Percentiles rank a stretch among this genome's conserved stretches.
Conservation (phyloP, 1,139 yeast species). For the Suhomyces anneliseae region DNA sequence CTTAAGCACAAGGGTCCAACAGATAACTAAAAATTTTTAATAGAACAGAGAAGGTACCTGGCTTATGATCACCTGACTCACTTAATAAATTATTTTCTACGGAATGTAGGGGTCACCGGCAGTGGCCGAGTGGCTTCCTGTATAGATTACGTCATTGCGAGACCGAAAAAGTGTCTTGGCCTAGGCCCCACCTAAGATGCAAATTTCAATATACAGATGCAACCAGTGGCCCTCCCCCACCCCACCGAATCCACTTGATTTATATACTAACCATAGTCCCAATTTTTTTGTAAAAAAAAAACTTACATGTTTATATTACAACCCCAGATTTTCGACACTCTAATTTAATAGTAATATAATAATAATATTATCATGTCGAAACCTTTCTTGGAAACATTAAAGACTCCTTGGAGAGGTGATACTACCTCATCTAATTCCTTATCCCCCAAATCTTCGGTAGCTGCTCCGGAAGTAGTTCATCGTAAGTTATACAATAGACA, state of each 20-base stretch:
- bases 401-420: conserved; percentile 1
- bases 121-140: background rate
- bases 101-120: background rate
- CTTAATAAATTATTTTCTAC: too few species aligned
- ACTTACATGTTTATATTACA: background rate
- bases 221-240: too few species aligned
- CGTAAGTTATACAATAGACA: conserved; percentile 32
- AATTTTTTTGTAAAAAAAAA: too few species aligned
- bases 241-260: background rate
- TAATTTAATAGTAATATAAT: too few species aligned
- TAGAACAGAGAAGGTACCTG: too few species aligned
- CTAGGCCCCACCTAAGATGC: background rate
- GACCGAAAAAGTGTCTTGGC: background rate
- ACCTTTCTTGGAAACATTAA: conserved; percentile 1
- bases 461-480: conserved; percentile 9
- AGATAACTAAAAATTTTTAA: too few species aligned
- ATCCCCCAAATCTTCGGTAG: conserved; percentile 1
- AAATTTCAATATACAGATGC: background rate
- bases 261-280: background rate
- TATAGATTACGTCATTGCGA: background rate
- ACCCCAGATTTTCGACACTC: conserved; percentile 1
- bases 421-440: conserved; percentile 3
- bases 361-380: conserved; percentile 3
- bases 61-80: too few species aligned
- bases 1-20: too few species aligned